Evolutionary conservation across 2,329 filamentous ascomycete genomes (phyloP).

Genomic region (Diplodia sapinea): DNA sequence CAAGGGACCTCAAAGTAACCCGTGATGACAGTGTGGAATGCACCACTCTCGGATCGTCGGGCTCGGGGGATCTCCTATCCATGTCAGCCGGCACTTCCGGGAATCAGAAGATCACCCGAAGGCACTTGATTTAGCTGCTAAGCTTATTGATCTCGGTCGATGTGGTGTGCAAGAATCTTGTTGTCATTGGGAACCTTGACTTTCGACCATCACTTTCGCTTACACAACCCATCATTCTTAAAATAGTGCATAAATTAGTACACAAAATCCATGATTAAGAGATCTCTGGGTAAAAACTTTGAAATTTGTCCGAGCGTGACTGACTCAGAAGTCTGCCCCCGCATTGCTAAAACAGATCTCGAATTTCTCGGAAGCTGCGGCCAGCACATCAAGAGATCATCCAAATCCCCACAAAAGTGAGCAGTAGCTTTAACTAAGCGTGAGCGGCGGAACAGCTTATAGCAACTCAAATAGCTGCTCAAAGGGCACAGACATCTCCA

Average conservation of each 20-base stretch:
- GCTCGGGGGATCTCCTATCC: not conserved
- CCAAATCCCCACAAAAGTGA: not conserved
- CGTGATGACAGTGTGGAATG: not conserved
- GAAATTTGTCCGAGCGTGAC: not conserved
- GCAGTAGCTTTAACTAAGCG: not conserved
- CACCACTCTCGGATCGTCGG: not conserved
- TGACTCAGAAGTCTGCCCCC: not conserved
- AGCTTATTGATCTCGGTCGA: not conserved
- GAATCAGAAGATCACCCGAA: conserved; percentile 3
- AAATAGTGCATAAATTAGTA: not conserved
- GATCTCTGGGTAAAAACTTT: not conserved
- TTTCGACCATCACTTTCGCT: not conserved
- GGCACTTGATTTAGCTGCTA: not conserved
- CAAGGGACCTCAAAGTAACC: not conserved
- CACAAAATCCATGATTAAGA: not conserved
- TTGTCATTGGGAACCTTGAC: not conserved
- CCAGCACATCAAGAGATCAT: not conserved
- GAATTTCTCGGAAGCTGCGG: not conserved
- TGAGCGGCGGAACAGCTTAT: not conserved
- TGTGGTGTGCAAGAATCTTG: not conserved
- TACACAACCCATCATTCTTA: not conserved
- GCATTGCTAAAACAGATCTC: not conserved
- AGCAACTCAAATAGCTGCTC: too few relatives aligned
- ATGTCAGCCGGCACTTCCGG: not conserved
- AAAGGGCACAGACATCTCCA: not conserved